Conservation (phyloP, 2,329 filamentous ascomycete genomes). For the Cytospora paraplurivora region DNA sequence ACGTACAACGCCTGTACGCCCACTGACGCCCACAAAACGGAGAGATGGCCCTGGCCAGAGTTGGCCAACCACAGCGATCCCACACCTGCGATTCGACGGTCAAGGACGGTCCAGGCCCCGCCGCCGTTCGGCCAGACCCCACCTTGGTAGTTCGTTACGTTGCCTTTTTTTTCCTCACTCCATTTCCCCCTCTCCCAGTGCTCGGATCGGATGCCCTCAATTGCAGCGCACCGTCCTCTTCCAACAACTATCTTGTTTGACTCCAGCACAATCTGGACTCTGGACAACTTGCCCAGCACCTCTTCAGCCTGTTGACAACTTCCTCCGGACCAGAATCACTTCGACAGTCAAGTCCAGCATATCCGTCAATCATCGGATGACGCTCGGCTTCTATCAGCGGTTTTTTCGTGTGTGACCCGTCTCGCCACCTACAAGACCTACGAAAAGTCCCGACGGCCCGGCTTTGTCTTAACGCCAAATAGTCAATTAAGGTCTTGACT, state of each 20-base stretch:
- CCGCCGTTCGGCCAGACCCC: neutral
- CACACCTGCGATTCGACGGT: neutral
- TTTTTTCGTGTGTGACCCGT: conserved; percentile 7
- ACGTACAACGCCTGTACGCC: too few species aligned
- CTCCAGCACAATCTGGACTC: conserved; percentile 1
- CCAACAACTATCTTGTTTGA: neutral
- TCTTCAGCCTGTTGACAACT: neutral
- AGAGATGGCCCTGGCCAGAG: neutral
- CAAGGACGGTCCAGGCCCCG: neutral
- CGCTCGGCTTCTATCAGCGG: conserved; percentile 15
- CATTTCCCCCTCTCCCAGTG: neutral
- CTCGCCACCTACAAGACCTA: conserved; percentile 29
- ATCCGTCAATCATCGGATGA: conserved; percentile 8
- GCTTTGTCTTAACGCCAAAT: conserved; percentile 1
- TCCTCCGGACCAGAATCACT: neutral
- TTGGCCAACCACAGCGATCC: too few species aligned
- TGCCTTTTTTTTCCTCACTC: neutral
- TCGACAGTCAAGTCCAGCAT: neutral
- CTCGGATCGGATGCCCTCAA: neutral
- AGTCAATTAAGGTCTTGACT: neutral
- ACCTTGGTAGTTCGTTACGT: neutral
- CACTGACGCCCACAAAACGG: too few species aligned
- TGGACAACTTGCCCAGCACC: neutral
- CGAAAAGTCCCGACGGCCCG: neutral
- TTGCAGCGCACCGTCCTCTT: neutral